phyloP scores from a whole-genome alignment of 257 asterid genomes.

The Cinchona pubescens region DNA sequence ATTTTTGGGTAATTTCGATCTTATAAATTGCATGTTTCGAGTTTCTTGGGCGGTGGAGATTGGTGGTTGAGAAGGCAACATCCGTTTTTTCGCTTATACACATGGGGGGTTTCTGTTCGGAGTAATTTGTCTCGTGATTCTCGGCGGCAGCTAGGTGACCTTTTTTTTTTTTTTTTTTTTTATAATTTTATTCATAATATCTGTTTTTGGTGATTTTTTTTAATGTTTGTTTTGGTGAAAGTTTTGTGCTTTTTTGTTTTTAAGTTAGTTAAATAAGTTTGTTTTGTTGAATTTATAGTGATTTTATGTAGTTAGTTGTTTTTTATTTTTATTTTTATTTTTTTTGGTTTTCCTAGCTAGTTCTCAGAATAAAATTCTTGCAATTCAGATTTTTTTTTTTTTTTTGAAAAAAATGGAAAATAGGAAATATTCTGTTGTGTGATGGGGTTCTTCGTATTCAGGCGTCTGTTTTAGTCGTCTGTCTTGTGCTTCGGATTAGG shows the following conservation, averaged over 20 bases:
- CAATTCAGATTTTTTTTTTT: background rate
- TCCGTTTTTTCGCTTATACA: background rate
- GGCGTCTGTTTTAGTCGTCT: too few species aligned
- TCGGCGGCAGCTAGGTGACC: slow-evolving; percentile 5
- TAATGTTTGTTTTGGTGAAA: background rate
- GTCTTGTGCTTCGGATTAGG: background rate
- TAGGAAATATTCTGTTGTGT: background rate
- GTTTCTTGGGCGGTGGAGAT: slow-evolving; percentile 11
- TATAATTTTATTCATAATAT: background rate
- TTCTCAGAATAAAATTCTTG: background rate
- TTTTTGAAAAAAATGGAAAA: too few species aligned
- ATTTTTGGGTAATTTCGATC: background rate
- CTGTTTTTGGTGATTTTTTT: background rate
- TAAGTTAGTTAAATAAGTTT: background rate
- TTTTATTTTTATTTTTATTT: background rate
- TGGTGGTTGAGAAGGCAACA: slow-evolving; percentile 12
- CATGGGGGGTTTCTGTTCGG: slow-evolving; percentile 6
- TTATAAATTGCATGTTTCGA: slow-evolving; percentile 20
- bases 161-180: background rate
- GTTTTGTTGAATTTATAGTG: too few species aligned
- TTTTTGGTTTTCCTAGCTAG: background rate
- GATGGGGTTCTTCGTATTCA: too few species aligned
- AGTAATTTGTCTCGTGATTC: slow-evolving; percentile 3
- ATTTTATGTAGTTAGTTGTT: background rate
- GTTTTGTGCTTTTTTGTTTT: background rate